Base-by-base conservation (phyloP, 2,329 filamentous ascomycete species). In the Apiospora arundinis region DNA sequence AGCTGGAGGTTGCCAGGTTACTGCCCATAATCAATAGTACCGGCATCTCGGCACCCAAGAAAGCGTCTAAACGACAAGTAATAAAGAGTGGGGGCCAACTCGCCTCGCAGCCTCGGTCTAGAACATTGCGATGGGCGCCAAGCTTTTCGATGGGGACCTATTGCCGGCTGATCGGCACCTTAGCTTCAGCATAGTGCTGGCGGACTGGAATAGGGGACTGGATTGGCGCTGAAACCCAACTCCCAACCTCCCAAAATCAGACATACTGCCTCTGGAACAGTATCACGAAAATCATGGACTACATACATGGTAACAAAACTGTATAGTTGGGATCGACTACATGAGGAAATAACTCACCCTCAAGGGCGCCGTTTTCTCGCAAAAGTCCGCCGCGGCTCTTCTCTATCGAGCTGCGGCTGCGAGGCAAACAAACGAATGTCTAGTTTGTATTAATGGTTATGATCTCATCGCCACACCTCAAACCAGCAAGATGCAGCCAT, bases 21-120 rank as follows among this genome's bases (percentile, higher is more conserved):
- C 21, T n/a, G 56, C 12, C 18, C 18, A 40, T n/a, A 23, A 6
- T 60, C 28, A 18, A 40, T 63, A 32, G 28, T 63, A 63, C 56
- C 56, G 56, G 56, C 56, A 63, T 63, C 32, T 63, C 56, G 56
- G 56, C 56, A 63, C 56, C 56, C 32, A 63, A 40, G 56, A 63
- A 6, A n/a, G 32, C 56, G 28, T 60, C 12, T 28, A 28, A 21
- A 18, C 28, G 28, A 60, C 28, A 28, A 63, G 56, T 40, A 63
- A 40, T 40, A 40, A 40, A 40, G 40, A 8, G 56, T 40, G 56
- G 49, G 32, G 56, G 9, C 28, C 56, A n/a, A 28, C 32, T 14
- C n/a, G 16, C 28, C 49, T 28, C 48, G 32, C 32, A 52, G 49
- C 49, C 25, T 32, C 37, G 32, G 28, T 63, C 56, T 63, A 63